phyloP scores from a whole-genome alignment of 1,284 basidiomycete species.

The Fomitopsis schrenkii region DNA sequence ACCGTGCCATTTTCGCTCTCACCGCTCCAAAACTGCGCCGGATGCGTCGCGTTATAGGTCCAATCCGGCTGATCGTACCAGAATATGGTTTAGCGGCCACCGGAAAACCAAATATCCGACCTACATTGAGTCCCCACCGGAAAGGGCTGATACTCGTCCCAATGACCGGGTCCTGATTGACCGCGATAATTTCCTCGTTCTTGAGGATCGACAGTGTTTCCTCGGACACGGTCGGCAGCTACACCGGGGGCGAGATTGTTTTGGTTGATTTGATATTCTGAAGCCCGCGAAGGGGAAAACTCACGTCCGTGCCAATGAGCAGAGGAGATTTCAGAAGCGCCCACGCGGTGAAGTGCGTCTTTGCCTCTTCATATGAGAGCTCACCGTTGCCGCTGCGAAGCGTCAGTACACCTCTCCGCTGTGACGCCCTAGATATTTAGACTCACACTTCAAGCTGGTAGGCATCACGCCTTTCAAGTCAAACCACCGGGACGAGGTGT shows the following conservation, averaged over 20 bases:
- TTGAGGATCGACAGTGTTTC: slow-evolving; percentile 51
- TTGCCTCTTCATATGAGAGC: slow-evolving; percentile 54
- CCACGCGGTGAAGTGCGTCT: slow-evolving; percentile 64
- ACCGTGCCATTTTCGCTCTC: slow-evolving; percentile 43
- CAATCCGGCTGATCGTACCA: slow-evolving; percentile 37
- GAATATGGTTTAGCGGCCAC: not conserved
- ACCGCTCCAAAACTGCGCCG: slow-evolving; percentile 53
- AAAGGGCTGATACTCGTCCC: slow-evolving; percentile 61
- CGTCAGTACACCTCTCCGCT: not conserved
- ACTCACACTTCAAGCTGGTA: slow-evolving; percentile 46
- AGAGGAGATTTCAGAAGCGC: slow-evolving; percentile 59
- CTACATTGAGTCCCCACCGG: slow-evolving; percentile 59
- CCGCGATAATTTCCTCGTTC: slow-evolving; percentile 62
- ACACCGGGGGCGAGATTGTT: not conserved
- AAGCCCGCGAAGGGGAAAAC: not conserved
- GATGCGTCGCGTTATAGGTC: slow-evolving; percentile 40
- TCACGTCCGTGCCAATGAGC: slow-evolving; percentile 40
- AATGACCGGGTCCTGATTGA: slow-evolving; percentile 63
- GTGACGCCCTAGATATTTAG: not conserved
- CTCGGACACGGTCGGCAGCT: slow-evolving; percentile 48
- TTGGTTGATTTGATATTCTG: no score
- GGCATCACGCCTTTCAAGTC: not conserved
- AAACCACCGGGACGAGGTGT: not conserved
- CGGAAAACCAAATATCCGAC: slow-evolving; percentile 10
- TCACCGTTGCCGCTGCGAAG: slow-evolving; percentile 48